A percentile compares a stretch with the other conserved stretches of the same genome.
These are phyloP conservation scores for Gossypium australe DNA, from an alignment of 345 rosid species.

Conservation along the genomic window DNA sequence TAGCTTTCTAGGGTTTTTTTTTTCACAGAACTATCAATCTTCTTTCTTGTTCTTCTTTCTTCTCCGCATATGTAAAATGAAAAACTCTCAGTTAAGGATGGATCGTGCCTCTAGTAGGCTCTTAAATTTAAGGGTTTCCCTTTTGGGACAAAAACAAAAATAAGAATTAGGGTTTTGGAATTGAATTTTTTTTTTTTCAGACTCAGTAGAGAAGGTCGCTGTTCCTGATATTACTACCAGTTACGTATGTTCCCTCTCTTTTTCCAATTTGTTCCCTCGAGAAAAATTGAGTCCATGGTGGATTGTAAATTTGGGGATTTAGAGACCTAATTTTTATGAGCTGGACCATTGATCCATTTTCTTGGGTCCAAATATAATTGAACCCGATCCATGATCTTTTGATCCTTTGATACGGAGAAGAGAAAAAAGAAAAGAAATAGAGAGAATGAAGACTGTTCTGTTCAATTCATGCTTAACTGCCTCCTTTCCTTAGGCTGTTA, in stretches of 20 bases:
- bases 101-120: not conserved
- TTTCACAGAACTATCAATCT: not conserved
- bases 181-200: not conserved
- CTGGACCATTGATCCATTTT: too few species aligned
- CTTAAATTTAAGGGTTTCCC: not conserved
- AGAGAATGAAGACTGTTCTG: too few species aligned
- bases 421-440: too few species aligned
- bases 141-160: not conserved
- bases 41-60: not conserved
- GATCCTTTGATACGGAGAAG: not conserved
- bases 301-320: not conserved
- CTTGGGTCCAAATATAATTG: not conserved
- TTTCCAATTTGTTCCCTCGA: not conserved
- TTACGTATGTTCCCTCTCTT: not conserved
- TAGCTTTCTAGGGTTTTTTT: slow-evolving; percentile 11
- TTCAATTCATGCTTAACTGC: too few species aligned
- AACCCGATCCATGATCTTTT: not conserved
- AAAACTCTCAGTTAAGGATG: not conserved
- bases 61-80: not conserved
- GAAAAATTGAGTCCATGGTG: not conserved
- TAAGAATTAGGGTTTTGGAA: not conserved
- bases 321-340: not conserved
- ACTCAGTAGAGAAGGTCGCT: not conserved
- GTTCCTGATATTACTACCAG: not conserved
- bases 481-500: too few species aligned